Evolutionary conservation across 768 basidiomycete genomes (phyloP).

Genomic region (Thelephora aurantiotincta): DNA sequence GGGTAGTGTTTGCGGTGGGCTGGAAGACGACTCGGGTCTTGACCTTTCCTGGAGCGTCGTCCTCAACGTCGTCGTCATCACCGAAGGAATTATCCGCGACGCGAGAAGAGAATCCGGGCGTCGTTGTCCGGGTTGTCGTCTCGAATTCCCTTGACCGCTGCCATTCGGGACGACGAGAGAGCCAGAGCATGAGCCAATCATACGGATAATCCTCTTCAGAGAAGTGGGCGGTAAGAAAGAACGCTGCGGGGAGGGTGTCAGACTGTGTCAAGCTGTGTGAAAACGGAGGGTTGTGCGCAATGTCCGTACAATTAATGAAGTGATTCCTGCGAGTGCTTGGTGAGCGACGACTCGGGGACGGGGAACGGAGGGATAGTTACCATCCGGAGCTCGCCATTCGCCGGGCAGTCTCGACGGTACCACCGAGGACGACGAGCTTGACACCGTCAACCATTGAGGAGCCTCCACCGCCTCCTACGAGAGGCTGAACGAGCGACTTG

Average conservation of each 20-base stretch:
- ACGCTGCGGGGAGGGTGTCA: slow-evolving; percentile 10
- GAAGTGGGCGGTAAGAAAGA: slow-evolving; percentile 82
- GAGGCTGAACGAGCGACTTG: slow-evolving; percentile 70
- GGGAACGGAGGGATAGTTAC: slow-evolving; percentile 24
- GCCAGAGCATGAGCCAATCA: slow-evolving; percentile 87
- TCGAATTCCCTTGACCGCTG: slow-evolving; percentile 83
- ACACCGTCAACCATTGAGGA: slow-evolving; percentile 78
- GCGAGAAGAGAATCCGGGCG: slow-evolving; percentile 39
- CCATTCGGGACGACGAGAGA: slow-evolving; percentile 77
- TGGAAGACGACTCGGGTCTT: slow-evolving; percentile 81
- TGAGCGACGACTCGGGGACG: slow-evolving; percentile 7
- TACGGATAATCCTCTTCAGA: slow-evolving; percentile 84
- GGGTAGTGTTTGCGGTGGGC: slow-evolving; percentile 77
- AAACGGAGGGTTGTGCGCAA: neutral
- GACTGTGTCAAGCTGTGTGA: slow-evolving; percentile 3
- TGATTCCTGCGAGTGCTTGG: slow-evolving; percentile 41
- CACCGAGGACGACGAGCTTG: slow-evolving; percentile 81
- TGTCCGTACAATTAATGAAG: slow-evolving; percentile 70
- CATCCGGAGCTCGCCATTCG: slow-evolving; percentile 74
- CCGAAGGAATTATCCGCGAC: slow-evolving; percentile 42
- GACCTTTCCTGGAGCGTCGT: slow-evolving; percentile 40
- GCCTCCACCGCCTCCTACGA: slow-evolving; percentile 52
- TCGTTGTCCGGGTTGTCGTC: slow-evolving; percentile 65
- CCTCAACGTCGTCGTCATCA: slow-evolving; percentile 32
- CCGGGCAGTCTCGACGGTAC: slow-evolving; percentile 77